These are phyloP conservation scores for Colletotrichum falcatum DNA, from an alignment of 2,329 filamentous ascomycete genomes.

Conservation along the genomic window DNA sequence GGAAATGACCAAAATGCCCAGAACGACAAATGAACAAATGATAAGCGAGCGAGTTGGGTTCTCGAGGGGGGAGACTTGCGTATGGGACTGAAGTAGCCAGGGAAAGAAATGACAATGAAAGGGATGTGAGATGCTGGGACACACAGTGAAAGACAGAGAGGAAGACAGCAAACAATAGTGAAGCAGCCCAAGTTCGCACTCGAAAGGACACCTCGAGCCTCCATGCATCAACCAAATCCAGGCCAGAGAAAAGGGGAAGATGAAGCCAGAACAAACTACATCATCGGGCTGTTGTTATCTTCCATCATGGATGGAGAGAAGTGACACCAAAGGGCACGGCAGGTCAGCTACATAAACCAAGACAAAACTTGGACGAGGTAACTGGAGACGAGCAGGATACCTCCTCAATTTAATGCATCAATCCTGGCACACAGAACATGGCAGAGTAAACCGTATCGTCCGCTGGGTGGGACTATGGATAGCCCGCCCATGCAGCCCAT, in stretches of 20 bases:
- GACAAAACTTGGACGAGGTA: neutral
- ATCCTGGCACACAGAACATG: neutral
- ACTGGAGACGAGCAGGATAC: neutral
- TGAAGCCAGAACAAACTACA: neutral
- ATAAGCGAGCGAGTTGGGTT: neutral
- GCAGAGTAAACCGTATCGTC: neutral
- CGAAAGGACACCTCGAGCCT: neutral
- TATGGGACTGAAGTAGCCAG: neutral
- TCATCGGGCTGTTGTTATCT: neutral
- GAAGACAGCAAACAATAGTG: neutral
- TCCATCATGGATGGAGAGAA: neutral
- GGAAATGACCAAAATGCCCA: conserved; percentile 1
- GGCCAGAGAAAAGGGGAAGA: neutral
- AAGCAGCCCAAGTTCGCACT: neutral
- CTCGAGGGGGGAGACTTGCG: neutral
- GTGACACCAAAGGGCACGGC: neutral
- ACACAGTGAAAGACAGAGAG: neutral
- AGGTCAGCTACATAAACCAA: neutral
- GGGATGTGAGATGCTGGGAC: neutral
- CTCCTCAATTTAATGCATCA: neutral
- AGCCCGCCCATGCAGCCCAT: conserved; percentile 2
- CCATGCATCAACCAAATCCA: neutral
- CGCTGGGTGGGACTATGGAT: neutral
- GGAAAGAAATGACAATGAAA: conserved; percentile 1
- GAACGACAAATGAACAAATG: neutral